Conservation (phyloP, 75 land plant genomes). For the Larix kaempferi region DNA sequence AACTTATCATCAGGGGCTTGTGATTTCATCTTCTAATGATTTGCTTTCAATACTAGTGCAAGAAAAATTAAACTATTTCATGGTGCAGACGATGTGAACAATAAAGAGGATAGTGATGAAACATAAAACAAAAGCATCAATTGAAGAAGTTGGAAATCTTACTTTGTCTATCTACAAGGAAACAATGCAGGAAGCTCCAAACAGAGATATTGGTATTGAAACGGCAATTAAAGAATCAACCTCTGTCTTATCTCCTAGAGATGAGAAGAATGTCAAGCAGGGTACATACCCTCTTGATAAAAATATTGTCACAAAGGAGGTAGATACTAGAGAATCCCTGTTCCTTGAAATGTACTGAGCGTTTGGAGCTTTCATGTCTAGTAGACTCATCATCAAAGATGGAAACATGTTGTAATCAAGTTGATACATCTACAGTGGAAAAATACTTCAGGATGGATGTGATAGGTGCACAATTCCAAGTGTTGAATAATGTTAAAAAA, state of each 20-base stretch:
- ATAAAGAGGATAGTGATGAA: neutral
- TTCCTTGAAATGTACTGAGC: neutral
- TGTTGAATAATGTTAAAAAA: neutral
- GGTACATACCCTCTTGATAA: constrained; percentile 2
- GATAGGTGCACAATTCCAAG: neutral
- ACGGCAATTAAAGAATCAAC: neutral
- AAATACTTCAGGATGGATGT: neutral
- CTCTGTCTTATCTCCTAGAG: neutral
- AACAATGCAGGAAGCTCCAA: neutral
- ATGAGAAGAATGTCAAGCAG: neutral
- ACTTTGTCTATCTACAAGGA: neutral
- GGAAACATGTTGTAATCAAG: neutral
- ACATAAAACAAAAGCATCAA: neutral
- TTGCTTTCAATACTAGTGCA: neutral
- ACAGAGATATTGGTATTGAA: neutral
- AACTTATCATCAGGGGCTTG: too few relatives aligned
- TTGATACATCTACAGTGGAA: neutral
- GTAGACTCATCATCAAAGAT: neutral
- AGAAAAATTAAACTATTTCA: neutral
- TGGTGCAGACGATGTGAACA: neutral
- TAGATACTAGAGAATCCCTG: neutral
- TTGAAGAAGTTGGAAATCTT: neutral
- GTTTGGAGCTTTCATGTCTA: constrained; percentile 1
- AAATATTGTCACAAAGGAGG: neutral
- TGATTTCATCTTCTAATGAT: too few relatives aligned